Evolutionary conservation across 306 rosid species (phyloP), one percentile per base, ranked within the genome.

Genomic region (Inga leiocalycina): DNA sequence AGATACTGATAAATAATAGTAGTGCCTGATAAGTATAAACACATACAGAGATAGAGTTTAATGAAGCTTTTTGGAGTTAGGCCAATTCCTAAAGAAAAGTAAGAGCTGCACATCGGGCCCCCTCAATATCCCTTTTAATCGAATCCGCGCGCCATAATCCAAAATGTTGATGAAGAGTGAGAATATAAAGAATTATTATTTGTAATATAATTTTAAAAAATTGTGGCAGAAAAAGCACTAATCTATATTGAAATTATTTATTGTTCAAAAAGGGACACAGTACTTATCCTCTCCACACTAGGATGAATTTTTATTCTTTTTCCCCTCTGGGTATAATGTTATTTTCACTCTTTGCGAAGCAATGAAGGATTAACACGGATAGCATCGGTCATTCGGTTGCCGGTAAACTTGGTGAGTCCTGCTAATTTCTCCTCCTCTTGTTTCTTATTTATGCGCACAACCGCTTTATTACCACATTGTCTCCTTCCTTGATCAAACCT

Each of bases 391-490:
- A 27, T 27, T 32, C 82, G 91, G 97, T 91, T 84, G 37, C 86
- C 86, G 89, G 95, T 90, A 71, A 90, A n/a, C 44, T 43, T 59
- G 83, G 87, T 30, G 32, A 67, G 89, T 81, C 87, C 82, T 81
- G 82, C 82, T 81, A 79, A 83, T 66, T 79, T 87, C 77, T 79
- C 87, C 82, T 83, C 87, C 90, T 83, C 87, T 74, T 80, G 77
- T 88, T 84, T 84, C 79, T 84, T 74, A 79, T 80, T 75, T 30
- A 76, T 59, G 75, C 79, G 59, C 76, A 75, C 89, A 79, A 82
- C 91, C 90, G 91, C 93, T 87, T 82, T 86, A 89, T 86, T 83
- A 84, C 86, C 22, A 1, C 37, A 34, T 75, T 74, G 85, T 83
- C 80, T 66, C 70, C 81, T 77, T 82, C 83, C 30, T 16, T 8